These are phyloP conservation scores for Kazachstania sp. DNA, from an alignment of 1,139 yeast species.

Conservation along the genomic window DNA sequence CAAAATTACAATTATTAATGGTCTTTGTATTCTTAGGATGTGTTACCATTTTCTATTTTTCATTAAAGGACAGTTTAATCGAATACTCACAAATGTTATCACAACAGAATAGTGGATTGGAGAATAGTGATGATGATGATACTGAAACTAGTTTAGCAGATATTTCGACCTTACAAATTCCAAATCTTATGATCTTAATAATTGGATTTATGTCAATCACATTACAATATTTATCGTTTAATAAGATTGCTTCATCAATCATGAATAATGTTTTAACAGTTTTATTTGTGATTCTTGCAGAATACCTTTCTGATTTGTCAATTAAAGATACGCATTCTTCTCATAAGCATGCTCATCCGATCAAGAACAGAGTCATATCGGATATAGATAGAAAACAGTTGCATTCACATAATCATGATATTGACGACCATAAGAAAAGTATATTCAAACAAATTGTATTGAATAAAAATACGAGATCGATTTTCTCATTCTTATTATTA, in stretches of 20 bases:
- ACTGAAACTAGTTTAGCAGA: neutral
- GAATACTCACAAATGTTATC: slow-evolving; percentile 12
- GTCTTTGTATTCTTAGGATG: slow-evolving; percentile 24
- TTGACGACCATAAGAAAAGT: slow-evolving; percentile 7
- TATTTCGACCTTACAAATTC: slow-evolving; percentile 13
- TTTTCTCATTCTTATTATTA: slow-evolving; percentile 74
- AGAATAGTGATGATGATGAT: slow-evolving; percentile 7
- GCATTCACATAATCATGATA: slow-evolving; percentile 4
- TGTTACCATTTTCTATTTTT: slow-evolving; percentile 18
- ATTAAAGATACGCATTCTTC: neutral
- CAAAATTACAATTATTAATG: slow-evolving; percentile 19
- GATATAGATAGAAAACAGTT: slow-evolving; percentile 4
- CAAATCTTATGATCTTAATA: slow-evolving; percentile 15
- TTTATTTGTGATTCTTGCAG: slow-evolving; percentile 14
- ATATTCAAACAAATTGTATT: slow-evolving; percentile 38
- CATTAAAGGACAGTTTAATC: slow-evolving; percentile 19
- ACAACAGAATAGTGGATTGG: neutral
- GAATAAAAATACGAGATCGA: slow-evolving; percentile 76
- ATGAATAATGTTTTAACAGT: slow-evolving; percentile 14
- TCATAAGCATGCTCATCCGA: neutral
- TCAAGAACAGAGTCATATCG: neutral
- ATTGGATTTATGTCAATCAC: slow-evolving; percentile 28
- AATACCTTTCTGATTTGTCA: slow-evolving; percentile 6
- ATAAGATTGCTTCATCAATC: slow-evolving; percentile 13
- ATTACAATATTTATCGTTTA: slow-evolving; percentile 31